Percentiles rank a stretch among this genome's conserved stretches.
Evolutionary conservation across 2,329 filamentous ascomycete species (phyloP).

Genomic region (Claviceps fusiformis): DNA sequence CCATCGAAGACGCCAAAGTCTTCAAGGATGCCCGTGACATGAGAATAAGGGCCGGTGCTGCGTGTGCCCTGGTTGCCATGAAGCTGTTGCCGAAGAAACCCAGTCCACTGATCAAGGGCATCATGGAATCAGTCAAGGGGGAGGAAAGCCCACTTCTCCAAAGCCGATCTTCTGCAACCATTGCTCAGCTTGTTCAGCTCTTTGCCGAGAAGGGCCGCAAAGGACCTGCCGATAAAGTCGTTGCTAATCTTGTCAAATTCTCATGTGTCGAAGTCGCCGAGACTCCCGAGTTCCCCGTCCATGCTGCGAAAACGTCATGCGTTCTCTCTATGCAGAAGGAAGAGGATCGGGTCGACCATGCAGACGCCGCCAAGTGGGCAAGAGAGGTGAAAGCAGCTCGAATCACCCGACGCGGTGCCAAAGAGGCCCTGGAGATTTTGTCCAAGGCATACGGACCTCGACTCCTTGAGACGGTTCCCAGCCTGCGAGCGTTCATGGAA

Average conservation of each 20-base stretch:
- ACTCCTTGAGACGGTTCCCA: slow-evolving; percentile 73
- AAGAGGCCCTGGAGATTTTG: slow-evolving; percentile 83
- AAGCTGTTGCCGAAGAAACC: slow-evolving; percentile 84
- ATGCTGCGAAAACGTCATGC: slow-evolving; percentile 61
- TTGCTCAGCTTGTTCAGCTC: slow-evolving; percentile 72
- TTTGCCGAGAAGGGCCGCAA: slow-evolving; percentile 70
- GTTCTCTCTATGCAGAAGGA: slow-evolving; percentile 94
- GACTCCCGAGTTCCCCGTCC: slow-evolving; percentile 84
- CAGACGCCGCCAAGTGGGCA: slow-evolving; percentile 81
- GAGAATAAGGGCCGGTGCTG: slow-evolving; percentile 73
- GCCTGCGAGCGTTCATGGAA: slow-evolving; percentile 68
- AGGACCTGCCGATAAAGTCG: slow-evolving; percentile 87
- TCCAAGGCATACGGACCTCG: slow-evolving; percentile 64
- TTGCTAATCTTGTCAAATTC: slow-evolving; percentile 91
- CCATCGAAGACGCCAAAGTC: slow-evolving; percentile 65
- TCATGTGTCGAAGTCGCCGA: slow-evolving; percentile 96
- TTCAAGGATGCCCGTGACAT: slow-evolving; percentile 74
- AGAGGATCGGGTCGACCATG: slow-evolving; percentile 85
- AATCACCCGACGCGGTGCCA: slow-evolving; percentile 83
- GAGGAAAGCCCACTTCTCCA: slow-evolving; percentile 89
- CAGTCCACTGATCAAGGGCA: slow-evolving; percentile 79
- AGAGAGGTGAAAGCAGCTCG: slow-evolving; percentile 77
- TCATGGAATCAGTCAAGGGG: slow-evolving; percentile 96
- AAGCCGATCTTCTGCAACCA: slow-evolving; percentile 68
- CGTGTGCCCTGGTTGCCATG: slow-evolving; percentile 80